Base-by-base conservation (phyloP, 2,329 filamentous ascomycete species). In the Ceratocystis eucalypticola region DNA sequence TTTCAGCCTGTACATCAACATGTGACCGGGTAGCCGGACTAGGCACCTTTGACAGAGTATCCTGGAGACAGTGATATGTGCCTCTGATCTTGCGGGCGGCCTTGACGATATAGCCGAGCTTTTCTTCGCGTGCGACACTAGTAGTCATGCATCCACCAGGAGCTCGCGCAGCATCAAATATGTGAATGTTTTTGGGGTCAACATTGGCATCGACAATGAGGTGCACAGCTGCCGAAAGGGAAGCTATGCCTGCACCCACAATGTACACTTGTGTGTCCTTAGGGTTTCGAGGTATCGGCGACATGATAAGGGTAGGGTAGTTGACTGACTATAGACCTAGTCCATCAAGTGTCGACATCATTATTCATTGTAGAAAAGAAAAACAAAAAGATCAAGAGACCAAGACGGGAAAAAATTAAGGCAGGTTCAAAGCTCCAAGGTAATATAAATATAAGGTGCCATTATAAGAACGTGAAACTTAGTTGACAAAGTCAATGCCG, bases 171-270 rank as follows among this genome's bases (percentile, higher is more conserved):
- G 72, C 71, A 65, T 76, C 75, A 53, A 76, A 69, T 30, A 76
- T 72, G 37, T 74, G 74, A 66, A 76, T 73, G 50, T 72, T 72
- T 10, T 70, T 67, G 0, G 74, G 71, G 0, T 73, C 72, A 53
- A 76, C 71, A 53, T 73, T 71, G 20, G 71, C 74, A 67, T 76
- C 74, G 45, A 71, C 69, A 22, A 76, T 71, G 8, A 76, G 71
- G 67, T 76, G 72, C 17, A 73, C 73, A n/a, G 74, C 72, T 5
- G 75, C 71, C 17, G 75, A 72, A 22, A 76, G 70, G 0, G 74
- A 73, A 1, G 74, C 71, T 6, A 76, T 72, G 22, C 75, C 74
- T 4, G 72, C 72, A 33, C 75, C 75, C 7, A 76, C 70, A 28
- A 76, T 73, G 71, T 72, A 76, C 59, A 71, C 74, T 55, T 61